A percentile compares a stretch with the other conserved stretches of the same genome.
These are phyloP conservation scores for Aspergillus cristatus DNA, from an alignment of 495 filamentous ascomycete species.

Conservation along the genomic window DNA sequence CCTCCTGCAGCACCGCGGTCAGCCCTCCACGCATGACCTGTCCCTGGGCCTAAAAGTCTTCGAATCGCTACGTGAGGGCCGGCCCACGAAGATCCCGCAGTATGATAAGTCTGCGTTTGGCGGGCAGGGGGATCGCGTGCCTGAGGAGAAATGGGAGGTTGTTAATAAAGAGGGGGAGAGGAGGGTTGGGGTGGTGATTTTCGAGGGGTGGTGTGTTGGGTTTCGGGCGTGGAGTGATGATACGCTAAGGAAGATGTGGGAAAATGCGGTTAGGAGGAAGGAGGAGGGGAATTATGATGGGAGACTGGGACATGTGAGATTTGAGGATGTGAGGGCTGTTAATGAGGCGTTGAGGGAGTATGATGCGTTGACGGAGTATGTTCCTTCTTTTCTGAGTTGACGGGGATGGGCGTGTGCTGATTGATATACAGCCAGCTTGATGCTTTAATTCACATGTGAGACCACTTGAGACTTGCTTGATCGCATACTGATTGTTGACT, in stretches of 20 bases:
- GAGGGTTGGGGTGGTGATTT: constrained; percentile 54
- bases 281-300: constrained; percentile 31
- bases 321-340: constrained; percentile 62
- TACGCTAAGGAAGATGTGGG: constrained; percentile 50
- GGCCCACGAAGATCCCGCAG: constrained; percentile 53
- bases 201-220: constrained; percentile 91
- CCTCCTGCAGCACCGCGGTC: constrained; percentile 73
- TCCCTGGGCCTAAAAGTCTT: constrained; percentile 55
- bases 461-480: no score
- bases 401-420: neutral
- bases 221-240: constrained; percentile 56
- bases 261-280: constrained; percentile 38
- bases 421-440: constrained; percentile 48
- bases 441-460: constrained; percentile 76
- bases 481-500: no score
- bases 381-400: neutral
- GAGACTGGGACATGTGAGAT: constrained; percentile 46
- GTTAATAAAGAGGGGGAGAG: constrained; percentile 48
- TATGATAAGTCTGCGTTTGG: constrained; percentile 78
- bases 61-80: constrained; percentile 42
- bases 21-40: constrained; percentile 82
- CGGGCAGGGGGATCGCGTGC: constrained; percentile 71
- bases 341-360: constrained; percentile 63
- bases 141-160: constrained; percentile 47
- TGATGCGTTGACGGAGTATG: constrained; percentile 59